Conservation (phyloP, 331 rosid species). For the Quercus tomentella region DNA sequence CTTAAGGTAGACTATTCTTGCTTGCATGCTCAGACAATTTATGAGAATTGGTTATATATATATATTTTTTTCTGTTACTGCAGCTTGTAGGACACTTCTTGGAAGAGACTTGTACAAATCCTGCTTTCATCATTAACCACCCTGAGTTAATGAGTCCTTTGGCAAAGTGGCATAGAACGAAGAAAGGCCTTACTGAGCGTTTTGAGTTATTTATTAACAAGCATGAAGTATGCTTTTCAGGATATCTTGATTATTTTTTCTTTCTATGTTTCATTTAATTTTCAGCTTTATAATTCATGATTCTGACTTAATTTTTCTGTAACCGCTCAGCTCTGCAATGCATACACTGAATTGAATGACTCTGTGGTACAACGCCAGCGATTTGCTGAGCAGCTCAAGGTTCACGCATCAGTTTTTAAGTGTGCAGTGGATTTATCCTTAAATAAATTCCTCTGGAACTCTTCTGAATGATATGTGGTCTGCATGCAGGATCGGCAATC, state of each 20-base stretch:
- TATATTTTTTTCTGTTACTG: conserved; percentile 15
- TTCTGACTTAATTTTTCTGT: conserved; percentile 11
- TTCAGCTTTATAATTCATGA: background rate
- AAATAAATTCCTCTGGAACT: background rate
- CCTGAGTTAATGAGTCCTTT: conserved; percentile 97
- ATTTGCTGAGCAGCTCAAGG: conserved; percentile 91
- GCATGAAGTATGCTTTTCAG: conserved; percentile 57
- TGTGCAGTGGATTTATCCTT: background rate
- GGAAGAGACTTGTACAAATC: conserved; percentile 86
- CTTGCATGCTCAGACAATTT: background rate
- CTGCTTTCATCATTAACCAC: conserved; percentile 76
- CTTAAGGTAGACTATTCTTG: background rate
- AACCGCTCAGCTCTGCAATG: conserved; percentile 69
- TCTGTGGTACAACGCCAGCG: conserved; percentile 83
- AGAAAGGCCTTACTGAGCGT: conserved; percentile 83
- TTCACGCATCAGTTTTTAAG: conserved; percentile 4
- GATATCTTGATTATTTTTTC: background rate
- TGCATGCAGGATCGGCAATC: conserved; percentile 78
- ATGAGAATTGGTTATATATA: background rate
- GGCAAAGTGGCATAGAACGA: conserved; percentile 92
- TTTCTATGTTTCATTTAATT: background rate
- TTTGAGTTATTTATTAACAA: conserved; percentile 82
- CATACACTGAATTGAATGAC: conserved; percentile 89
- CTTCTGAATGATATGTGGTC: background rate
- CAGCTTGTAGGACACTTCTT: conserved; percentile 95